Base-by-base conservation (phyloP, 202 grass and related monocot genomes). In the Elaeis oleifera region DNA sequence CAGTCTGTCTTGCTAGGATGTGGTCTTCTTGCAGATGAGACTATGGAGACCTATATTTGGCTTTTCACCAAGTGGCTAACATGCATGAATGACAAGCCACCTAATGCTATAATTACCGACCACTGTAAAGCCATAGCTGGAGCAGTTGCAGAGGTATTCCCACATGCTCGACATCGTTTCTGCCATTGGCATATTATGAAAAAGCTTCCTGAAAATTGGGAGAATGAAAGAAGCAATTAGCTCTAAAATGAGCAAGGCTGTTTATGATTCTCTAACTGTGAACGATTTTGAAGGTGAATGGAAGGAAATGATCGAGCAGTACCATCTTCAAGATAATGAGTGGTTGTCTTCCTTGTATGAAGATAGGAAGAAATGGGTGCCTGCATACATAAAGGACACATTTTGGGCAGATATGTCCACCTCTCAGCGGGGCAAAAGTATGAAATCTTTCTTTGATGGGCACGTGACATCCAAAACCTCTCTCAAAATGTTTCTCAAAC, bases 281-380 rank as follows among this genome's bases (percentile, higher is more conserved):
- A 58, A 70, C 18, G 67, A 70, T 24, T 70, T 70, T 49, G 67
- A 70, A 20, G 32, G 44, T 5, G 19, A 22, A 24, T 70, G 53
- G 67, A 15, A 56, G 54, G 54, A 70, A 36, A 58, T 58, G 19
- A 49, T 58, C 7, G 21, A 27, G 25, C 20, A 16, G 44, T 29
- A 50, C 54, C 28, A 59, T 17, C 56, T 71, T 50, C 54, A 59
- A 24, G 32, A 54, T 22, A 67, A 67, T 22, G 64, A 67, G 18
- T 67, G 26, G 50, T 32, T 69, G 20, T 56, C 51, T 54, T 56
- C 53, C 31, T 48, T 69, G 53, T 49, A 69, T 57, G 65, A 69
- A 69, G 68, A 51, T 59, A 58, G 53, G 21, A 50, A 13, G 13
- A 19, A 67, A 48, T 75, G 62, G 72, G 72, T 67, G 13, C 61